Evolutionary conservation across 805 yeast genomes (phyloP).

Genomic region (Clavispora phyllophila): DNA sequence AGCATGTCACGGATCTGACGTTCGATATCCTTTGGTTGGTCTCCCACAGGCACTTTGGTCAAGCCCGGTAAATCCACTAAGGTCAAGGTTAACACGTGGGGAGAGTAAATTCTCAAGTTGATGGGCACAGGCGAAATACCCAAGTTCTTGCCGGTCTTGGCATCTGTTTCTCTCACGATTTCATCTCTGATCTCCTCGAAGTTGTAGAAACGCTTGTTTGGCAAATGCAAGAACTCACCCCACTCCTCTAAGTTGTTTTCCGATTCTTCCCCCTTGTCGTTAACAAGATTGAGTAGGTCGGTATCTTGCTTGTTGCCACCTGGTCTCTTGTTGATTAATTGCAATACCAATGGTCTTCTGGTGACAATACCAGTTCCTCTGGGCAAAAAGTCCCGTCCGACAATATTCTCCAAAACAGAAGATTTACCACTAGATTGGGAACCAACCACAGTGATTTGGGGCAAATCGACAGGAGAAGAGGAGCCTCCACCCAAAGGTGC

Average conservation of each 20-base stretch:
- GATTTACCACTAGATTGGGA: constrained; percentile 89
- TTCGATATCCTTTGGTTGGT: constrained; percentile 97
- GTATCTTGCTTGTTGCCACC: constrained; percentile 16
- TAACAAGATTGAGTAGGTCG: constrained; percentile 39
- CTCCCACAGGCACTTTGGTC: constrained; percentile 98
- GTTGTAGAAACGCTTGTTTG: constrained; percentile 80
- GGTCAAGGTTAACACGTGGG: constrained; percentile 89
- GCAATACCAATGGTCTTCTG: constrained; percentile 79
- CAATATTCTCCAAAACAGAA: constrained; percentile 84
- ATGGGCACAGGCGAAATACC: constrained; percentile 93
- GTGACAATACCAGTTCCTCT: constrained; percentile 93
- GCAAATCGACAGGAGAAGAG: constrained; percentile 83
- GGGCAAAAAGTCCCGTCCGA: constrained; percentile 86
- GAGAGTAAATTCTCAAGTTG: constrained; percentile 87
- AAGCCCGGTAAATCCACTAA: constrained; percentile 95
- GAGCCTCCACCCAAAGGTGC: constrained; percentile 93
- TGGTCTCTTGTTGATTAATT: constrained; percentile 67
- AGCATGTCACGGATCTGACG: constrained; percentile 89
- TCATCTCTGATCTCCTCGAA: constrained; percentile 87
- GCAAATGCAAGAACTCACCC: constrained; percentile 96
- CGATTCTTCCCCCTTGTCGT: constrained; percentile 43
- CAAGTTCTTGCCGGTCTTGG: constrained; percentile 70
- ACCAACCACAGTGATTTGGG: constrained; percentile 94
- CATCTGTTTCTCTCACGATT: constrained; percentile 87
- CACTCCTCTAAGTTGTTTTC: constrained; percentile 83